Conservation (phyloP, 2,329 filamentous ascomycete species). For the Stachybotrys elegans region DNA sequence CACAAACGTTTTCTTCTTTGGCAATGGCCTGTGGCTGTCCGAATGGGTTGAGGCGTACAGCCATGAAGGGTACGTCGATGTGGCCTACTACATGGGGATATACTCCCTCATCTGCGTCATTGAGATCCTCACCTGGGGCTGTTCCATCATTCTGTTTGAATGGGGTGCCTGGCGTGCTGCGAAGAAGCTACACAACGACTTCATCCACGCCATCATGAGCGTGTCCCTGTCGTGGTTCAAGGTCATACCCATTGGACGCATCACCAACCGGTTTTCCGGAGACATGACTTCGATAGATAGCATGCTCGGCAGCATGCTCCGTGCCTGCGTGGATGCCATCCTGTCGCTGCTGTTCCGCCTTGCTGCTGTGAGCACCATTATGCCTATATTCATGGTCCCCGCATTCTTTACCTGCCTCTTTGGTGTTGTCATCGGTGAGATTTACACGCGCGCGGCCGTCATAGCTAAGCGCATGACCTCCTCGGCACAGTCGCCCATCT, state of each 20-base stretch:
- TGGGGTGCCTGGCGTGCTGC: slow-evolving; percentile 54
- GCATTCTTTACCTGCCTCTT: slow-evolving; percentile 39
- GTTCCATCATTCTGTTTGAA: slow-evolving; percentile 43
- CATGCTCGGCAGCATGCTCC: slow-evolving; percentile 38
- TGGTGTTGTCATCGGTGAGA: slow-evolving; percentile 41
- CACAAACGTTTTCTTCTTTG: slow-evolving; percentile 35
- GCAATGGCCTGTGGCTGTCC: slow-evolving; percentile 43
- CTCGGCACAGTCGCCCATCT: slow-evolving; percentile 47
- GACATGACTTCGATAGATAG: slow-evolving; percentile 54
- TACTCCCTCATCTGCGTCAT: slow-evolving; percentile 41
- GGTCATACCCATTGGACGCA: slow-evolving; percentile 44
- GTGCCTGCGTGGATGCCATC: slow-evolving; percentile 33
- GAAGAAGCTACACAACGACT: slow-evolving; percentile 43
- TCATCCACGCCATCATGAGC: slow-evolving; percentile 46
- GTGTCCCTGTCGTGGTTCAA: slow-evolving; percentile 55
- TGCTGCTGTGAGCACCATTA: slow-evolving; percentile 42
- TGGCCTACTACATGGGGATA: slow-evolving; percentile 48
- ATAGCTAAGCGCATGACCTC: slow-evolving; percentile 40
- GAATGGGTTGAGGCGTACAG: slow-evolving; percentile 49
- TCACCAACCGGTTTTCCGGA: slow-evolving; percentile 51
- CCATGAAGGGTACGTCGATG: slow-evolving; percentile 35
- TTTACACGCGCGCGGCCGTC: slow-evolving; percentile 45
- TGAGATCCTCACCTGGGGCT: slow-evolving; percentile 36
- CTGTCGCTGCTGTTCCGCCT: slow-evolving; percentile 41
- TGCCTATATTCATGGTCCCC: slow-evolving; percentile 46